Evolutionary conservation across 768 basidiomycete species (phyloP), one percentile per base, ranked within the genome.

Genomic region (Mycena leptocephala): DNA sequence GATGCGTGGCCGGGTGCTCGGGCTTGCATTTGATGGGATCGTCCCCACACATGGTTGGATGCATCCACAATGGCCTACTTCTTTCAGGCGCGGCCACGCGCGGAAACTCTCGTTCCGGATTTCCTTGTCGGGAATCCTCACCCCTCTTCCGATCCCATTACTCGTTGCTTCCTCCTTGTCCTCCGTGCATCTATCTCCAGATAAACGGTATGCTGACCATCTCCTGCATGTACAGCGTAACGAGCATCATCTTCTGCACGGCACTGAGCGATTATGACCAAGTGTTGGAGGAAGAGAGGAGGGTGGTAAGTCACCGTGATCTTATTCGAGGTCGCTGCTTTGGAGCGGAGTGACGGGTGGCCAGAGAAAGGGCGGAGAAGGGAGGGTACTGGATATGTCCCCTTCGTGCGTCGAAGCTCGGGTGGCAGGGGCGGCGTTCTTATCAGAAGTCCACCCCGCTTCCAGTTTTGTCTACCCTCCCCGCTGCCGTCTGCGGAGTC

Each of bases 191-290:
- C 39, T 5, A 4, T 70, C 43, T n/a, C 32, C 53, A 28, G 22
- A 26, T 39, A 13, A 30, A 58, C 58, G 4, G 24, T 33, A 63
- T 43, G n/a, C 62, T 65, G 24, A 65, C 64, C n/a, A 63, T 43
- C 64, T 51, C 46, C 43, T 41, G 6, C 16, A 28, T 33, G 1
- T 63, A 3, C 56, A 76, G 78, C 26, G 91, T 93, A 30, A 93
- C 92, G 8, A 87, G 86, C 48, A 91, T 94, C 82, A 91, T 94
- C 58, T 93, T 93, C 84, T 93, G 91, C 80, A 90, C 92, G 37
- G 90, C 92, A 7, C 82, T 93, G 72, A 88, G 85, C 79, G 90
- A 92, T 80, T 92, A 93, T 81, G 91, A 92, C 80, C 90, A 90
- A 81, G 89, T 90, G 11, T 80, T 90, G 61, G 82, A 90, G 65